Evolutionary conservation across 768 basidiomycete genomes (phyloP).

Genomic region (Boletus barrowsii): DNA sequence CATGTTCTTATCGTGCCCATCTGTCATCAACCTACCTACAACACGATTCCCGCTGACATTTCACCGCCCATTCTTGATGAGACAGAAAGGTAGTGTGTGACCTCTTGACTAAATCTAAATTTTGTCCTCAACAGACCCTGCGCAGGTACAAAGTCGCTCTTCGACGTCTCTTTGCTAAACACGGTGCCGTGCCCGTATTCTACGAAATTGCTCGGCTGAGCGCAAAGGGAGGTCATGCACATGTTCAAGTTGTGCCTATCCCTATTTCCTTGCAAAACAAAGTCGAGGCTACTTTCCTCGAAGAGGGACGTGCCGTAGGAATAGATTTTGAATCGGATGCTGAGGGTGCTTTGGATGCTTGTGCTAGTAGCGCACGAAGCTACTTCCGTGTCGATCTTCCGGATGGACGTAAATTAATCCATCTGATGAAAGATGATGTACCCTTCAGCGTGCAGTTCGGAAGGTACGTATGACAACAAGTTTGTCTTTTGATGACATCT

Average conservation of each 20-base stretch:
- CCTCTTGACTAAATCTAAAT: conserved; percentile 5
- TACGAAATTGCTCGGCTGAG: conserved; percentile 87
- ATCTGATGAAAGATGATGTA: conserved; percentile 72
- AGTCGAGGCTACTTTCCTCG: conserved; percentile 68
- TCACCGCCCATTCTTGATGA: conserved; percentile 74
- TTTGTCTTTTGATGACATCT: not conserved
- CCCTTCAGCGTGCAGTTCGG: conserved; percentile 93
- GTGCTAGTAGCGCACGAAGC: conserved; percentile 52
- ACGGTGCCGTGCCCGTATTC: conserved; percentile 64
- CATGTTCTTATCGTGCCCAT: conserved; percentile 94
- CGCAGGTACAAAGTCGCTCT: conserved; percentile 78
- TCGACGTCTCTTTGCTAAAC: conserved; percentile 64
- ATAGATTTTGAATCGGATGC: conserved; percentile 75
- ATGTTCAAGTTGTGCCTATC: conserved; percentile 83
- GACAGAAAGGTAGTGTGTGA: conserved; percentile 59
- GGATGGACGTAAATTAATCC: conserved; percentile 79
- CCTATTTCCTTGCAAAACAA: conserved; percentile 58
- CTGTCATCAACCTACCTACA: conserved; percentile 87
- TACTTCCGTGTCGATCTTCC: conserved; percentile 94
- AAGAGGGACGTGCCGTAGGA: conserved; percentile 63
- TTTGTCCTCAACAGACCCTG: not conserved
- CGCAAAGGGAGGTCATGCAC: conserved; percentile 90
- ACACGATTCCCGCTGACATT: conserved; percentile 77
- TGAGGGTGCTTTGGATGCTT: conserved; percentile 54
- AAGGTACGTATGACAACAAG: conserved; percentile 47